A percentile compares a stretch with the other conserved stretches of the same genome.
Evolutionary conservation across 2,329 filamentous ascomycete species (phyloP).

Genomic region (Nothophoma quercina): DNA sequence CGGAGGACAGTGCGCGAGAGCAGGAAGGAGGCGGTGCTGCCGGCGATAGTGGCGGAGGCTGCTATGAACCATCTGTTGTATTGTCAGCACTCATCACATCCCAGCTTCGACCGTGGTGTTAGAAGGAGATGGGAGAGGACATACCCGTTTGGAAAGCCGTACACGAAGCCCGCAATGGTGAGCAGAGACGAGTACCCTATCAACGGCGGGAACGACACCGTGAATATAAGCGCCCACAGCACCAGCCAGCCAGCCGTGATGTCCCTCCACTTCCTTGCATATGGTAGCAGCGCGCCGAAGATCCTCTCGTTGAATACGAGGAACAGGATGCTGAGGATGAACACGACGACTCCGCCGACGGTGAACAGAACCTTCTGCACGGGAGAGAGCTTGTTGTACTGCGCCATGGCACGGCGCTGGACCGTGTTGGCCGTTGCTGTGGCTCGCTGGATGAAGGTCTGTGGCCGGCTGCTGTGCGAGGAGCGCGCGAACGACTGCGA

Average conservation of each 20-base stretch:
- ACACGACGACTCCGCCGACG: slow-evolving; percentile 58
- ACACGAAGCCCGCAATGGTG: slow-evolving; percentile 74
- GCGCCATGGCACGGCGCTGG: slow-evolving; percentile 55
- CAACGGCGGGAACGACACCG: slow-evolving; percentile 83
- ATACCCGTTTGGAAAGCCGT: slow-evolving; percentile 75
- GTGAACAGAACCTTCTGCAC: slow-evolving; percentile 69
- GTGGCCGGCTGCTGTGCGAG: slow-evolving; percentile 41
- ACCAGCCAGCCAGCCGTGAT: slow-evolving; percentile 76
- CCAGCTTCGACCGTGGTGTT: too few relatives aligned
- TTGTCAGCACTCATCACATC: too few relatives aligned
- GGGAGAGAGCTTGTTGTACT: slow-evolving; percentile 65
- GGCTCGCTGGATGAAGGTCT: slow-evolving; percentile 50
- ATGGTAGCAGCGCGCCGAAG: slow-evolving; percentile 76
- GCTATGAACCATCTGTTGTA: slow-evolving; percentile 79
- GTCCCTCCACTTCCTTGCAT: slow-evolving; percentile 78
- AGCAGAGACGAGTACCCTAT: slow-evolving; percentile 85
- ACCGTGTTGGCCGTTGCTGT: slow-evolving; percentile 54
- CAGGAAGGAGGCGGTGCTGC: slow-evolving; percentile 80
- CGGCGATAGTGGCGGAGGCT: slow-evolving; percentile 77
- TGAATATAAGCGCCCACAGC: slow-evolving; percentile 76
- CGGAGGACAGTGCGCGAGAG: slow-evolving; percentile 81
- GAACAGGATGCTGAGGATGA: slow-evolving; percentile 70
- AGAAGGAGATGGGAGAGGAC: slow-evolving; percentile 41
- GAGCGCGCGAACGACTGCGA: slow-evolving; percentile 50
- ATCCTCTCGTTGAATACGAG: slow-evolving; percentile 81